Base-by-base conservation (phyloP, 208 protist genomes). In the Wallacemonas sp. region DNA sequence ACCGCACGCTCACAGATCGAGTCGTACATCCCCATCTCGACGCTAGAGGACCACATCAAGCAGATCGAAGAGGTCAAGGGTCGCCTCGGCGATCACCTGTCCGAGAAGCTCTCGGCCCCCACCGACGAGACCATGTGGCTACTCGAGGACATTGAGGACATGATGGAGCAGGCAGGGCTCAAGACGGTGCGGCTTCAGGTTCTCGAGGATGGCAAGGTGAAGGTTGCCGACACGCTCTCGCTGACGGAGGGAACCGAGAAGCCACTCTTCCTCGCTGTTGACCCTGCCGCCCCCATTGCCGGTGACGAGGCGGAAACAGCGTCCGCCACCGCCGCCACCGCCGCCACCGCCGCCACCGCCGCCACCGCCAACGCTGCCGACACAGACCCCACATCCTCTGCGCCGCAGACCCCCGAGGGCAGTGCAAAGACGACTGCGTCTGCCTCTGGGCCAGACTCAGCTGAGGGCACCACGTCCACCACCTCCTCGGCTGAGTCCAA, bases 131-230 rank as follows among this genome's bases (percentile, higher is more conserved):
- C 85, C 1, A 86, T 92, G 74, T 86, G 87, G 73, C 72, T 94
- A 1, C 72, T 94, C n/a, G 85, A 94, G 72, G 89, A 94, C 64
- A 94, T 94, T 72, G 89, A 94, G 49, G 86, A 94, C 11, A 76
- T 88, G 29, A 88, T 94, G 83, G 83, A 92, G 64, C 72, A 86
- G 44, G 80, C 79, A 20, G 77, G 89, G 23, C 77, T 94, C 26
- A 84, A 87, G 57, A 94, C 89, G 23, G 83, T 94, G 29, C 81
- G 81, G 61, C 49, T 94, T 41, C 72, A 82, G 36, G 65, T 91
- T 20, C 74, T 92, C 1, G 89, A 91, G 41, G 73, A 87, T 64
- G 89, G 86, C 36, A 85, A 70, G 46, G 69, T 86, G 11, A 81
- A 64, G 44, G 74, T 91, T 26, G 72, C 63, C 25, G 75, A 83